Conservation (phyloP, 441 rosid genomes). For the Macaranga tanarius region DNA sequence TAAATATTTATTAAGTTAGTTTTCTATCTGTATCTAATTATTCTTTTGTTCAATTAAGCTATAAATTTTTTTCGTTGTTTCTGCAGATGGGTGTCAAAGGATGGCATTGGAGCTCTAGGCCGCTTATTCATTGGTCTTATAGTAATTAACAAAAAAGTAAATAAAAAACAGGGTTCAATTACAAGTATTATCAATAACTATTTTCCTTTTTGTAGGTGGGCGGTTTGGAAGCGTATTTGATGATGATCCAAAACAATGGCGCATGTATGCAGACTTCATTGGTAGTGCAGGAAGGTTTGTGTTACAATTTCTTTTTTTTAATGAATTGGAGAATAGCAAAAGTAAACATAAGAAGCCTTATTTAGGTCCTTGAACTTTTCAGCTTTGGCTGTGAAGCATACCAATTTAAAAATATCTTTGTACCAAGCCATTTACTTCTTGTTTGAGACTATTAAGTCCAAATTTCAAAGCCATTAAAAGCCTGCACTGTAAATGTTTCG, state of each 20-base stretch:
- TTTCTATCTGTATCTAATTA: not conserved
- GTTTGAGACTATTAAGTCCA: not conserved
- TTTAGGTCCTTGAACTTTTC: not conserved
- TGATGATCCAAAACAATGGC: conserved; percentile 99
- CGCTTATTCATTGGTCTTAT: conserved; percentile 85
- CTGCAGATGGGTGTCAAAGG: conserved; percentile 97
- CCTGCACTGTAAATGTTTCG: not conserved
- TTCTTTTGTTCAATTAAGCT: conserved; percentile 26
- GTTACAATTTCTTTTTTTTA: not conserved
- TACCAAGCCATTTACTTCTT: no score
- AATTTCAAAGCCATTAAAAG: not conserved
- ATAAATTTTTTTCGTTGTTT: conserved; percentile 25
- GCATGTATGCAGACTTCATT: conserved; percentile 98
- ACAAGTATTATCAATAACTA: conserved; percentile 20
- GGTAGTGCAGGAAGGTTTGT: conserved; percentile 96
- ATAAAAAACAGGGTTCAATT: not conserved
- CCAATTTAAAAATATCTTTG: not conserved
- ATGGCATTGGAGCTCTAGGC: conserved; percentile 96
- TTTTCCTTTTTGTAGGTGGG: conserved; percentile 62
- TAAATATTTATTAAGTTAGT: conserved; percentile 5
- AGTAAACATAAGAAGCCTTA: conserved; percentile 7
- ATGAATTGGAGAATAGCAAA: conserved; percentile 20
- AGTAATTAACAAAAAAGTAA: conserved; percentile 11
- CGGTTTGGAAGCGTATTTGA: conserved; percentile 88
- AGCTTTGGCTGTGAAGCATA: not conserved